Evolutionary conservation across 2,329 filamentous ascomycete species (phyloP).

Genomic region (Stemphylium lycopersici): DNA sequence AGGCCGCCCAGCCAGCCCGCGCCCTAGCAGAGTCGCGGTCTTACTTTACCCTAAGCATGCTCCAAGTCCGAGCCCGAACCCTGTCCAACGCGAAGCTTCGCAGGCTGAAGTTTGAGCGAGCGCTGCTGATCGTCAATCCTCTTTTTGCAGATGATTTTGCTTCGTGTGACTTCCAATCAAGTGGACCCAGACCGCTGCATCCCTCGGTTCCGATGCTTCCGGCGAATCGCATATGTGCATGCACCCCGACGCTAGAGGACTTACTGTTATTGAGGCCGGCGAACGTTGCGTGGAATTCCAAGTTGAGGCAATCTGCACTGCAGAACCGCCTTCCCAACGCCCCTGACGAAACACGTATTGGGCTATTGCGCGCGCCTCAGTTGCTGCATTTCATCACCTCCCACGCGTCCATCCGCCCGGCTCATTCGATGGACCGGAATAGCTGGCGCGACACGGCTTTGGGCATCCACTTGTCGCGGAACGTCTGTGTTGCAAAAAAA

Average conservation of each 20-base stretch:
- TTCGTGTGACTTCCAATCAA: conserved; percentile 41
- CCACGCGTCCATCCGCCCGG: conserved; percentile 14
- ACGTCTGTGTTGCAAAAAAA: conserved; percentile 22
- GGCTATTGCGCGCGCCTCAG: conserved; percentile 23
- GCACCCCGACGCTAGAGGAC: conserved; percentile 26
- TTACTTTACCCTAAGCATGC: conserved; percentile 44
- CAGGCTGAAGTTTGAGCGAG: conserved; percentile 42
- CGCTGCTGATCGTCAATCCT: conserved; percentile 44
- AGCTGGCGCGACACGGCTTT: conserved; percentile 15
- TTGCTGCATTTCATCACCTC: conserved; percentile 17
- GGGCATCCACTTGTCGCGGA: conserved; percentile 21
- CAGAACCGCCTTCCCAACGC: conserved; percentile 41
- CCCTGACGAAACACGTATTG: conserved; percentile 48
- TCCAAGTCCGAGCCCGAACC: conserved; percentile 45
- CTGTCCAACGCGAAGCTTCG: conserved; percentile 43
- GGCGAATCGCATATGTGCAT: conserved; percentile 33
- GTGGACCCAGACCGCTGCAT: conserved; percentile 28
- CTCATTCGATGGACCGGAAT: not conserved
- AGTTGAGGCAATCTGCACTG: conserved; percentile 49
- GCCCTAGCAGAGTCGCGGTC: conserved; percentile 34
- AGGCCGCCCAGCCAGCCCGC: conserved; percentile 19
- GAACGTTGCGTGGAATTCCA: conserved; percentile 40
- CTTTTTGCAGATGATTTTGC: conserved; percentile 40
- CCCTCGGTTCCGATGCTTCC: conserved; percentile 24
- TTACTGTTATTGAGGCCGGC: conserved; percentile 24